A percentile compares a stretch with the other conserved stretches of the same genome.
Conservation (phyloP, 2,329 filamentous ascomycete species). For the Botrytis fragariae region DNA sequence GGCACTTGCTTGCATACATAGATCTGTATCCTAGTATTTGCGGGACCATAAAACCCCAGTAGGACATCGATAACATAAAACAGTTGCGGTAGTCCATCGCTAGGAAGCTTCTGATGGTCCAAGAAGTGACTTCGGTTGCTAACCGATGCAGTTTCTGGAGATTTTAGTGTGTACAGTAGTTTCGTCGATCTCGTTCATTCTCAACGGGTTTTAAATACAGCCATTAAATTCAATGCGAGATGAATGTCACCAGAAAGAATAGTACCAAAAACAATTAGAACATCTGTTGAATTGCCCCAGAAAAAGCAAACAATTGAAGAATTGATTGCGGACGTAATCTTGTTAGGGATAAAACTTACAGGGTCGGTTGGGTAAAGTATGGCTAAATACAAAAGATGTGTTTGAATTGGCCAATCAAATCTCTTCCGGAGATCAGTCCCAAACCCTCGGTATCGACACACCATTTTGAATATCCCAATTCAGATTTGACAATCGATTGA, state of each 20-base stretch:
- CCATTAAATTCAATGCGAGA: not conserved
- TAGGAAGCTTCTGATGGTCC: not conserved
- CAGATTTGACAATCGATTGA: not conserved
- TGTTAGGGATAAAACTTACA: not conserved
- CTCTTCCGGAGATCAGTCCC: not conserved
- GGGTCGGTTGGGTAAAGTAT: slow-evolving; percentile 15
- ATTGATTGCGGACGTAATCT: not conserved
- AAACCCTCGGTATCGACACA: not conserved
- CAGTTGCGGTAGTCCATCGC: not conserved
- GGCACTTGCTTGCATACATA: slow-evolving; percentile 1
- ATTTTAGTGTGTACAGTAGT: not conserved
- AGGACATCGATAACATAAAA: not conserved
- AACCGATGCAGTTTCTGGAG: not conserved
- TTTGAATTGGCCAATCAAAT: not conserved
- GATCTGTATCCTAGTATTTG: not conserved
- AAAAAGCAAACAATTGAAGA: not conserved
- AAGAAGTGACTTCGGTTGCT: not conserved
- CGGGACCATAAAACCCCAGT: not conserved
- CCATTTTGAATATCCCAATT: not conserved
- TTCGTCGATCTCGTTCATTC: not conserved
- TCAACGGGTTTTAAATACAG: not conserved
- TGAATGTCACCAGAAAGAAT: not conserved
- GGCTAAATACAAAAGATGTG: not conserved
- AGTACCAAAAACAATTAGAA: not conserved
- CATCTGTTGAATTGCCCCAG: not conserved